Evolutionary conservation across 345 rosid genomes (phyloP).

Genomic region (Clarkia xantiana): DNA sequence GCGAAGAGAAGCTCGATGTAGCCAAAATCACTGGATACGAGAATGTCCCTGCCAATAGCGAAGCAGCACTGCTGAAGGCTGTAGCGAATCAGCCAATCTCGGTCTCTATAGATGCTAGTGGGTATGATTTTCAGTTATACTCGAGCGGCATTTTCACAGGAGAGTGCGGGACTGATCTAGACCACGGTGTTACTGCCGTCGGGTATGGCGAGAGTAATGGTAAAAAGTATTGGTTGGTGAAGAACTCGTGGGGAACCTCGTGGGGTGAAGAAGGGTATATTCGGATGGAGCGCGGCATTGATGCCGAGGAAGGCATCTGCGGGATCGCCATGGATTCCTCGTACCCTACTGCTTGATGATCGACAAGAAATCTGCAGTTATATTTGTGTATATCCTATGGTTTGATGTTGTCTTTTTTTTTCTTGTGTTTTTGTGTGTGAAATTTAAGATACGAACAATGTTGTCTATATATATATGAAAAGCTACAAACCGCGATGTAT

Average conservation of each 20-base stretch:
- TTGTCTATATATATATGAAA: no score
- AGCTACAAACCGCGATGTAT: no score
- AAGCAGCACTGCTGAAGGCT: slow-evolving; percentile 17
- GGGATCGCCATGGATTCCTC: slow-evolving; percentile 26
- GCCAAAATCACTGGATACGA: slow-evolving; percentile 17
- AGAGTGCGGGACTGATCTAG: slow-evolving; percentile 14
- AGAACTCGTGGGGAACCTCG: slow-evolving; percentile 24
- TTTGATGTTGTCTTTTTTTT: no score
- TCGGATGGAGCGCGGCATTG: slow-evolving; percentile 15
- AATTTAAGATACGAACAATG: no score
- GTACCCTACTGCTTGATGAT: slow-evolving; percentile 12
- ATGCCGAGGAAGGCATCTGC: slow-evolving; percentile 23
- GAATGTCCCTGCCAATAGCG: slow-evolving; percentile 17
- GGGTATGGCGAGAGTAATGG: slow-evolving; percentile 10
- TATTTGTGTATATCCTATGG: no score
- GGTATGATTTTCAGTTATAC: slow-evolving; percentile 16
- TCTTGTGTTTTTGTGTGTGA: no score
- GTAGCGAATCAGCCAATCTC: slow-evolving; percentile 20
- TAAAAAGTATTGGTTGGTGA: slow-evolving; percentile 20
- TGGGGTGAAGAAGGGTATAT: slow-evolving; percentile 28
- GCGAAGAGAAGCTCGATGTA: slow-evolving; percentile 8
- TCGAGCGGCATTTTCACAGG: slow-evolving; percentile 16
- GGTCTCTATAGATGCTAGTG: slow-evolving; percentile 18
- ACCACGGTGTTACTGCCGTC: slow-evolving; percentile 18
- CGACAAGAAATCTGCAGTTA: no score